A percentile compares a stretch with the other conserved stretches of the same genome.
phyloP scores from a whole-genome alignment of 1,284 basidiomycete species.

The Somion occarium region DNA sequence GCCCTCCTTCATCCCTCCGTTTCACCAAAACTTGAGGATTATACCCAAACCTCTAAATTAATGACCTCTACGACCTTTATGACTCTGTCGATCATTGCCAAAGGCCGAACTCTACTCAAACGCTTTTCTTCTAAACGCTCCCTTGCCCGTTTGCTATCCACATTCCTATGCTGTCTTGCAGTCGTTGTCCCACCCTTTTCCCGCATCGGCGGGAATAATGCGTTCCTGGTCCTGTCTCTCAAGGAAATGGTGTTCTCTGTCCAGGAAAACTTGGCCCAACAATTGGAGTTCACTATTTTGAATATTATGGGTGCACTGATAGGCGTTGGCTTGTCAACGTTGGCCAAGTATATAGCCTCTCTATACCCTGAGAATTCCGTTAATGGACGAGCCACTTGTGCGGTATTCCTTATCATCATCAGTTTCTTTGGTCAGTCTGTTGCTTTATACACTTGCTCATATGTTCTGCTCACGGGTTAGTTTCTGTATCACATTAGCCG shows the following conservation, averaged over 20 bases:
- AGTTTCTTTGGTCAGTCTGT: conserved; percentile 37
- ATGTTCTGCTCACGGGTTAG: background rate
- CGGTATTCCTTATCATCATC: conserved; percentile 36
- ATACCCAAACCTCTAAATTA: too few species aligned
- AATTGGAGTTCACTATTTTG: conserved; percentile 41
- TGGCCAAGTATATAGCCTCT: conserved; percentile 35
- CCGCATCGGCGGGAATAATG: conserved; percentile 34
- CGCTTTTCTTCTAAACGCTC: conserved; percentile 30
- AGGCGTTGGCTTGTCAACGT: conserved; percentile 38
- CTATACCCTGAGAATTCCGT: conserved; percentile 25
- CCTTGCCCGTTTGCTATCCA: conserved; percentile 39
- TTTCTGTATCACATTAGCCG: conserved; percentile 29
- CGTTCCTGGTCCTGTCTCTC: conserved; percentile 40
- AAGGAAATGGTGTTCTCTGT: conserved; percentile 47
- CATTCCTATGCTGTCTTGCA: conserved; percentile 37
- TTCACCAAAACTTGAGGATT: background rate
- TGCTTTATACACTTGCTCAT: background rate
- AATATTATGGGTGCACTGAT: conserved; percentile 39
- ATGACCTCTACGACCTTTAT: background rate
- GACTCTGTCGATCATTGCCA: background rate
- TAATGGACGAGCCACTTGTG: conserved; percentile 32
- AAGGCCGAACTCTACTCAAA: background rate
- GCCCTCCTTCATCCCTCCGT: background rate
- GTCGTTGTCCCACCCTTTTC: conserved; percentile 40
- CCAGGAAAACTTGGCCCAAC: conserved; percentile 43